Percentiles rank a stretch among this genome's conserved stretches.
phyloP scores from a whole-genome alignment of 306 rosid genomes.

The Vigna nakashimae region DNA sequence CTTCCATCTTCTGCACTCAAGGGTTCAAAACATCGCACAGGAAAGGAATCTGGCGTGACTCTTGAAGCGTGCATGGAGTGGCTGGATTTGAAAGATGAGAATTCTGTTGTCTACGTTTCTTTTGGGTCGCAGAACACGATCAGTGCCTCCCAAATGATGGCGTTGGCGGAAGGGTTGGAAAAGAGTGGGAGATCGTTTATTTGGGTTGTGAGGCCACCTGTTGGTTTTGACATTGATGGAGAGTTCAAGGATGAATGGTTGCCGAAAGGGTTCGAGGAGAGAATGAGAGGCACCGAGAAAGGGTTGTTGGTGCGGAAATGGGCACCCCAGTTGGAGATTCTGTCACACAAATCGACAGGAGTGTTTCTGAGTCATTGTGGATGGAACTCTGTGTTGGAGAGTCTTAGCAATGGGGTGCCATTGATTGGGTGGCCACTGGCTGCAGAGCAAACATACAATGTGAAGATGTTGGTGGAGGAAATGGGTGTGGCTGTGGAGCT shows the following conservation, averaged over 20 bases:
- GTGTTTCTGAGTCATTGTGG: conserved; percentile 89
- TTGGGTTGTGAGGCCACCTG: conserved; percentile 82
- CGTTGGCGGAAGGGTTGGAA: conserved; percentile 74
- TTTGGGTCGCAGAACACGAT: conserved; percentile 92
- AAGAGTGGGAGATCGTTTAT: conserved; percentile 58
- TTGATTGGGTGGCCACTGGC: conserved; percentile 82
- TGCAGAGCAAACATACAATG: conserved; percentile 74
- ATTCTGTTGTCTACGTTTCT: conserved; percentile 71
- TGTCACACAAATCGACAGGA: conserved; percentile 61
- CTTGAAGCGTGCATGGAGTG: conserved; percentile 58
- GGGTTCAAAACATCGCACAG: conserved; percentile 46
- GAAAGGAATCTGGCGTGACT: conserved; percentile 59
- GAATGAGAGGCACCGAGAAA: conserved; percentile 48
- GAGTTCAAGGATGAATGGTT: conserved; percentile 67
- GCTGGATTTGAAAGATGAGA: conserved; percentile 50
- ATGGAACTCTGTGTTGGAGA: conserved; percentile 85
- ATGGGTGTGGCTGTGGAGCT: conserved; percentile 69
- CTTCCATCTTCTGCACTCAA: conserved; percentile 34
- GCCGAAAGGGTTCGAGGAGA: conserved; percentile 69
- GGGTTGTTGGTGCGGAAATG: conserved; percentile 71
- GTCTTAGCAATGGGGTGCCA: conserved; percentile 78
- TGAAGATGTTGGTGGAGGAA: conserved; percentile 85
- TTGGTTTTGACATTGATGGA: conserved; percentile 59
- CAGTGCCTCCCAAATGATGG: conserved; percentile 66
- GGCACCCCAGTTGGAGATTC: conserved; percentile 85